Evolutionary conservation across 306 rosid genomes (phyloP), one percentile per base, ranked within the genome.

Genomic region (Ceratonia siliqua): DNA sequence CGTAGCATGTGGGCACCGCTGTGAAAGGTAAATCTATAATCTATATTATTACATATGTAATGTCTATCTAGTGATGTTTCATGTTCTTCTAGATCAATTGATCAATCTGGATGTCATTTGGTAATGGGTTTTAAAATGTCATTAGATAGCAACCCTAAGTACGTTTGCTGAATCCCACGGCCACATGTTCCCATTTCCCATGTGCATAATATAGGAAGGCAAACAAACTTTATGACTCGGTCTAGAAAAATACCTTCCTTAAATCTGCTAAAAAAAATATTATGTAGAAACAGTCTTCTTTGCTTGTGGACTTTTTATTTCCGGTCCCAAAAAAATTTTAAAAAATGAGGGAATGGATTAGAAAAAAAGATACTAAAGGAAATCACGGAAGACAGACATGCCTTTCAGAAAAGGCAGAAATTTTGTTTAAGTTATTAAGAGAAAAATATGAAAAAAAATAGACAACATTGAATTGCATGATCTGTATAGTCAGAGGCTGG

Each of bases 1-100:
- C 85, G 75, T 95, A 81, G 96, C 93, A 74, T 86, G 96, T 38
- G 99, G 99, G 74, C 74, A 62, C 66, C 90, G 88, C 50, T 36
- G 39, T 67, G 90, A 92, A 30, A 90, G 98, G 98, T 92, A 87
- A 79, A 58, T 82, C 55, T 21, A 73, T 43, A 65, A 20, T 62
- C 39, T 55, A 53, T 38, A 69, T 42, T 33, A 39, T 52, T 72
- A 18, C 59, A 54, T 18, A 64, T 66, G 25, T 42, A 52, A 46
- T 56, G 18, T 81, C n/a, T 24, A 35, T 68, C 20, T 42, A 11
- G 66, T 72, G 28, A 28, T 49, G 20, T 22, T 72, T 54, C 54
- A 56, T 62, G 52, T 48, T 72, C 81, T 84, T 70, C 72, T 75
- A 56, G 52, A 76, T 38, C 13, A 69, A 57, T 57, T 55, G 17